Evolutionary conservation across 352 stramenopile species (phyloP).

Genomic region (Phytophthora pini): DNA sequence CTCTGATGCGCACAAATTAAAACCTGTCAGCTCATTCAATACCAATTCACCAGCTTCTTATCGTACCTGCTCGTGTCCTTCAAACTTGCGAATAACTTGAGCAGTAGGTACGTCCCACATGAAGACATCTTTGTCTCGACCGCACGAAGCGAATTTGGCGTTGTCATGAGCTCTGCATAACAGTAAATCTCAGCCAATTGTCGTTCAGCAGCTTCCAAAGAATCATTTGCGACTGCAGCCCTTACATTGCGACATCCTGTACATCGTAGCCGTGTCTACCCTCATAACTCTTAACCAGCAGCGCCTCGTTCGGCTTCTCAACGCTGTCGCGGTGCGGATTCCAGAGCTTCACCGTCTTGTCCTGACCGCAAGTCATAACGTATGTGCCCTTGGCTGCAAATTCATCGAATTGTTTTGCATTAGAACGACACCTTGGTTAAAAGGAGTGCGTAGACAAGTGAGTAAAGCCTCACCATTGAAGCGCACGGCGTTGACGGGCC

Average conservation of each 20-base stretch:
- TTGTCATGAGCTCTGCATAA: slow-evolving; percentile 81
- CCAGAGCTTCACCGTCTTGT: slow-evolving; percentile 88
- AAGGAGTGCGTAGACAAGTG: background rate
- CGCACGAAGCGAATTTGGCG: slow-evolving; percentile 86
- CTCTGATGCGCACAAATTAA: slow-evolving; percentile 42
- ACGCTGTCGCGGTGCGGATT: slow-evolving; percentile 84
- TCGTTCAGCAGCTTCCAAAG: background rate
- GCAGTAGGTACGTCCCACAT: slow-evolving; percentile 90
- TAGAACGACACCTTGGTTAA: background rate
- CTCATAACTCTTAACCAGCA: slow-evolving; percentile 89
- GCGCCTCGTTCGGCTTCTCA: slow-evolving; percentile 60
- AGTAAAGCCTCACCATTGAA: slow-evolving; percentile 69
- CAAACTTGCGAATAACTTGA: slow-evolving; percentile 89
- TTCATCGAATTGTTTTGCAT: background rate
- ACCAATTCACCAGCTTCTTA: background rate
- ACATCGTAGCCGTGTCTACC: slow-evolving; percentile 90
- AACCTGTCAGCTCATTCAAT: background rate
- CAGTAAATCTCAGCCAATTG: background rate
- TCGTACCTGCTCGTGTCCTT: slow-evolving; percentile 79
- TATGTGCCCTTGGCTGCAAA: slow-evolving; percentile 85
- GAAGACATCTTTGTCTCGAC: slow-evolving; percentile 86
- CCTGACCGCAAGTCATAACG: slow-evolving; percentile 89
- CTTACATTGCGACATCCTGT: slow-evolving; percentile 89
- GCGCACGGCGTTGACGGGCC: slow-evolving; percentile 77
- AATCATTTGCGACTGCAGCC: background rate